Percentiles rank a stretch among this genome's conserved stretches.
These are phyloP conservation scores for barrel medic (Medicago truncatula) DNA, from an alignment of 306 rosid genomes.

Conservation along the genomic window MtrunA17r5.0-ANR NC_053042.1:41507501-41508000, in stretches of 20 bases:
- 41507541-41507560: not conserved
- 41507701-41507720: constrained; percentile 1
- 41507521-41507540: too few relatives aligned
- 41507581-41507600: not conserved
- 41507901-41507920: constrained; percentile 21
- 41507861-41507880: constrained; percentile 17
- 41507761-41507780: constrained; percentile 2
- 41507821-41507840: constrained; percentile 13
- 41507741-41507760: constrained; percentile 20
- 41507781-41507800: constrained; percentile 25
- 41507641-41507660: constrained; percentile 14
- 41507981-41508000: not conserved
- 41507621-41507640: not conserved
- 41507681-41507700: constrained; percentile 11
- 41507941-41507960: not conserved
- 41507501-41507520: too few relatives aligned
- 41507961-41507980: not conserved
- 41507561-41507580: not conserved
- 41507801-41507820: constrained; percentile 20
- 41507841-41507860: not conserved
- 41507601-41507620: not conserved
- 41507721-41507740: constrained; percentile 23
- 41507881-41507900: not conserved
- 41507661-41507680: not conserved
- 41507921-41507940: constrained; percentile 18